Conservation (phyloP, 805 yeast genomes). For the Candida yuanshanica region DNA sequence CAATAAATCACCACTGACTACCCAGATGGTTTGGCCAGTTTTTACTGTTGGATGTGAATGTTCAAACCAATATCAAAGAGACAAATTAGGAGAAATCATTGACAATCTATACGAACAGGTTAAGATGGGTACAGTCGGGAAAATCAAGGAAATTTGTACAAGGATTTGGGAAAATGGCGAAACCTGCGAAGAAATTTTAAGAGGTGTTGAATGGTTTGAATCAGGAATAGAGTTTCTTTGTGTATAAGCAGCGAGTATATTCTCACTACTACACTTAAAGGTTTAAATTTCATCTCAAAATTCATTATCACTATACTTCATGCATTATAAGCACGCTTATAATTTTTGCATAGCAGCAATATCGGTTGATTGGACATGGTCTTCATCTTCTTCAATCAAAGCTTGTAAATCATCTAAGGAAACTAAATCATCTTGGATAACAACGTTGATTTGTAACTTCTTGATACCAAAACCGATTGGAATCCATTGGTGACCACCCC, state of each 20-base stretch:
- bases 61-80: slow-evolving; percentile 27
- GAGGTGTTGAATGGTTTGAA: slow-evolving; percentile 40
- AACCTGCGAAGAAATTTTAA: slow-evolving; percentile 38
- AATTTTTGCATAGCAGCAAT: slow-evolving; percentile 97
- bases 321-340: slow-evolving; percentile 32
- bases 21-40: slow-evolving; percentile 63
- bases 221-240: slow-evolving; percentile 45
- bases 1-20: slow-evolving; percentile 40
- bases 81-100: slow-evolving; percentile 28
- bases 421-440: slow-evolving; percentile 95
- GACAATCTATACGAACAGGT: slow-evolving; percentile 40
- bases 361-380: slow-evolving; percentile 98
- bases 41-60: slow-evolving; percentile 45
- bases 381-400: slow-evolving; percentile 83
- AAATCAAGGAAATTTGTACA: slow-evolving; percentile 36
- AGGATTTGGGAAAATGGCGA: slow-evolving; percentile 41
- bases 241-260: slow-evolving; percentile 7
- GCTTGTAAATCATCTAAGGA: slow-evolving; percentile 86
- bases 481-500: slow-evolving; percentile 97
- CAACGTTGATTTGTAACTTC: slow-evolving; percentile 98
- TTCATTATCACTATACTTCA: neutral
- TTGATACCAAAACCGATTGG: slow-evolving; percentile 99
- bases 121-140: slow-evolving; percentile 48
- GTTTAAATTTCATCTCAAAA: neutral
- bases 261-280: neutral